These are phyloP conservation scores for Vanrija sp. DNA, from an alignment of 1,284 basidiomycete genomes.

Conservation along the genomic window DNA sequence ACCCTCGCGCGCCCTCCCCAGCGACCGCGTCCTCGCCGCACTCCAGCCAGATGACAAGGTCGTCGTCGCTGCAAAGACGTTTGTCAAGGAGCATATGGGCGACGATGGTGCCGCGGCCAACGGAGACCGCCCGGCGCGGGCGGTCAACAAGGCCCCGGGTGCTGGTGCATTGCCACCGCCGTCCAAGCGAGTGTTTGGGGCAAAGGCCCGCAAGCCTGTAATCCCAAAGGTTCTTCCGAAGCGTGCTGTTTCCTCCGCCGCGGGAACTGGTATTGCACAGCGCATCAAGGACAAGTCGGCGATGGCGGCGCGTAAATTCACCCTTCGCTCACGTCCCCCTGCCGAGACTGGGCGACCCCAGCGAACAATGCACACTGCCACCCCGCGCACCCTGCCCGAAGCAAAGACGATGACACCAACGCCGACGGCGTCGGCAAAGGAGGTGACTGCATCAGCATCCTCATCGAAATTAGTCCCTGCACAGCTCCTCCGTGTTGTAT, in stretches of 20 bases:
- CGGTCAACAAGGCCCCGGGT: not conserved
- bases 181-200: not conserved
- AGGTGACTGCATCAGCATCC: too few species aligned
- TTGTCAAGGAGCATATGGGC: slow-evolving; percentile 18
- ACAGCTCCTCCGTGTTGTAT: too few species aligned
- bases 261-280: not conserved
- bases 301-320: slow-evolving; percentile 6
- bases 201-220: not conserved
- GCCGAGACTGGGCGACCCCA: too few species aligned
- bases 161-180: not conserved
- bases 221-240: slow-evolving; percentile 3
- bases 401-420: too few species aligned
- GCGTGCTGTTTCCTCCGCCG: not conserved
- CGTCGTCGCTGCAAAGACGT: slow-evolving; percentile 15
- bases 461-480: too few species aligned
- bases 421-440: too few species aligned
- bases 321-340: slow-evolving; percentile 2
- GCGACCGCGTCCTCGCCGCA: slow-evolving; percentile 15
- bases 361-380: too few species aligned
- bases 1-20: slow-evolving; percentile 8
- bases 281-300: slow-evolving; percentile 7
- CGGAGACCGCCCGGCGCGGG: slow-evolving; percentile 8
- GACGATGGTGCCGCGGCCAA: slow-evolving; percentile 12
- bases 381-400: too few species aligned
- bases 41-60: slow-evolving; percentile 12